Evolutionary conservation across 2,329 filamentous ascomycete species (phyloP), one percentile per base, ranked within the genome.

Genomic region (Phoma sp.): DNA sequence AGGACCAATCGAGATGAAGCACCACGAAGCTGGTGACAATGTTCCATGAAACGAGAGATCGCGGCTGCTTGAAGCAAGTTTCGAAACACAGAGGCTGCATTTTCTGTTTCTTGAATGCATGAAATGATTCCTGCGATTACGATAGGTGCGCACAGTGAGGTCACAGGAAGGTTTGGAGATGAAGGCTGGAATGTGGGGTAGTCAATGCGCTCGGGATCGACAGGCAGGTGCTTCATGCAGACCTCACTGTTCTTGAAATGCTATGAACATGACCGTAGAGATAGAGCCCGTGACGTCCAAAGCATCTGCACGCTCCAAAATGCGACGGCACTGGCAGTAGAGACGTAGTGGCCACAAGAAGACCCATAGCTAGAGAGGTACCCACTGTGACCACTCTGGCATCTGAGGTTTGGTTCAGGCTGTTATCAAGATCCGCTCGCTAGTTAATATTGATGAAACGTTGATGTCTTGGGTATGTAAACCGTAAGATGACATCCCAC

Each of bases 151-250:
- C 17, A 17, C 17, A 17, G 17, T 41, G 29, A 48, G 35, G 35
- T 49, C 44, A 33, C 27, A 24, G 44, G 31, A 41, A 58, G 19
- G 33, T 44, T 41, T 51, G 27, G 51, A 58, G 27, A 56, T 59
- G 48, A 54, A 51, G 39, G 53, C 43, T 38, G 49, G 38, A 41
- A 44, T 58, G 49, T 58, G 63, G 59, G 59, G 63, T 59, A 54
- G 24, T 43, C 37, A 49, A 55, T 55, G 52, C 46, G 32, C 19
- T 51, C 46, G 46, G 41, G 52, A 51, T 51, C 41, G 43, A 51
- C 46, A 17, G 41, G 41, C 46, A 43, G 35, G 22, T 43, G 15
- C 17, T 33, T 39, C 24, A 36, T 47, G 52, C 32, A 55, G 31
- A 47, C 36, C 47, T 19, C 24, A 12, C 22, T 31, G 12, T 12